Base-by-base conservation (phyloP, 2,329 filamentous ascomycete genomes). In the Monilinia fructicola region DNA sequence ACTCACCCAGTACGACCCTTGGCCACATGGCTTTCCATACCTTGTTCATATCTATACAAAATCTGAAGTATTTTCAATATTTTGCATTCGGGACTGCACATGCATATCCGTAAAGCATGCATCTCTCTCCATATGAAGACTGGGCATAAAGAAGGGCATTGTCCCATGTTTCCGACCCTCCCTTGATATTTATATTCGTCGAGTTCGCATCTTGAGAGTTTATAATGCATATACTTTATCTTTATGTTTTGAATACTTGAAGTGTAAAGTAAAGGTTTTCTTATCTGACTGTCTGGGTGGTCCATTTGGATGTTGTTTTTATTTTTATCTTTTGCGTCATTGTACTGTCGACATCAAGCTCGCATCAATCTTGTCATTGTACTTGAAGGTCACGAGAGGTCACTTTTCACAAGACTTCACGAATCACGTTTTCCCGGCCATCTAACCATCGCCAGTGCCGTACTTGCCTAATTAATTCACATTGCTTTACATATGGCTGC, bases 241-340 rank as follows among this genome's bases (percentile, higher is more conserved):
- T 26, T 52, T 26, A 38, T 50, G 58, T 60, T 60, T 50, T 23
- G 58, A 38, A n/a, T 14, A 18, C 28, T 21, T 26, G n/a, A 23
- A 50, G 58, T 50, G 58, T 50, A 40, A 21, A 61, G 31, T 35
- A 6, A 35, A 31, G 31, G 11, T 50, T 38, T 21, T 14, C 11
- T 2, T 50, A 14, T 61, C 40, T 61, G 58, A 60, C 21, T 50
- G 31, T 50, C 26, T 50, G 58, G 58, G 44, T 50, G 58, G 58
- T 26, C 28, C n/a, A 18, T 50, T 60, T 60, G 4, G 9, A 38
- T 14, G 11, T 42, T 42, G 2, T 58, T 44, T 31, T 58, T 55
- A 4, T 42, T 42, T 48, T 14, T 26, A 0, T 48, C 14, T 31
- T 31, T 31, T 31, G 3, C 6, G 40, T 28, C 44, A 60, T 50